phyloP scores from a whole-genome alignment of 2,329 filamentous ascomycete species.

The Penicillium freii region DNA sequence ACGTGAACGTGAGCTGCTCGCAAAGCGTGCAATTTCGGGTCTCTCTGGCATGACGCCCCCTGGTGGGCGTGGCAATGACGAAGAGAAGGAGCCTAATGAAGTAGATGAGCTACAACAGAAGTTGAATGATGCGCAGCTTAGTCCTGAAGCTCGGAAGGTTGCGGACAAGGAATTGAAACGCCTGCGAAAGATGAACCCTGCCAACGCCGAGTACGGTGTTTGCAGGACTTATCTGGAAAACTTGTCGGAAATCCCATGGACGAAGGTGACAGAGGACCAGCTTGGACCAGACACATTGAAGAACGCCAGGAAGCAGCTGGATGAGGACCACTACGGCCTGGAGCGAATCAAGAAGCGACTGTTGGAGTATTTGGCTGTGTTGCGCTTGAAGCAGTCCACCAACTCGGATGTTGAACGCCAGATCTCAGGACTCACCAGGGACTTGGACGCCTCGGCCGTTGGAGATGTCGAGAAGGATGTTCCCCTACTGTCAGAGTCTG shows the following conservation, averaged over 20 bases:
- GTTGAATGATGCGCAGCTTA: slow-evolving; percentile 75
- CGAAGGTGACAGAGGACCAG: slow-evolving; percentile 76
- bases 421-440: slow-evolving; percentile 57
- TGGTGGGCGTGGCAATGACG: slow-evolving; percentile 51
- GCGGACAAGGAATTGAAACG: slow-evolving; percentile 85
- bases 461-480: slow-evolving; percentile 59
- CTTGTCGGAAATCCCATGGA: slow-evolving; percentile 90
- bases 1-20: slow-evolving; percentile 45
- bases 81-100: slow-evolving; percentile 83
- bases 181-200: slow-evolving; percentile 91
- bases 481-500: slow-evolving; percentile 46
- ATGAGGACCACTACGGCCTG: slow-evolving; percentile 93
- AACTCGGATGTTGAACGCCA: slow-evolving; percentile 80
- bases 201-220: slow-evolving; percentile 93
- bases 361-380: slow-evolving; percentile 92
- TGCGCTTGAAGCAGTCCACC: slow-evolving; percentile 87
- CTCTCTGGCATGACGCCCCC: slow-evolving; percentile 43
- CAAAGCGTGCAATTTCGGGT: slow-evolving; percentile 45
- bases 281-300: slow-evolving; percentile 76
- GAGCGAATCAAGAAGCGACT: slow-evolving; percentile 97
- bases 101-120: slow-evolving; percentile 88
- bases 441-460: slow-evolving; percentile 38
- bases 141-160: slow-evolving; percentile 82
- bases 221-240: slow-evolving; percentile 92
- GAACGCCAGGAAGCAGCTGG: slow-evolving; percentile 81